Base-by-base conservation (phyloP, 1,284 basidiomycete species). In the Calocybe gambosa region DNA sequence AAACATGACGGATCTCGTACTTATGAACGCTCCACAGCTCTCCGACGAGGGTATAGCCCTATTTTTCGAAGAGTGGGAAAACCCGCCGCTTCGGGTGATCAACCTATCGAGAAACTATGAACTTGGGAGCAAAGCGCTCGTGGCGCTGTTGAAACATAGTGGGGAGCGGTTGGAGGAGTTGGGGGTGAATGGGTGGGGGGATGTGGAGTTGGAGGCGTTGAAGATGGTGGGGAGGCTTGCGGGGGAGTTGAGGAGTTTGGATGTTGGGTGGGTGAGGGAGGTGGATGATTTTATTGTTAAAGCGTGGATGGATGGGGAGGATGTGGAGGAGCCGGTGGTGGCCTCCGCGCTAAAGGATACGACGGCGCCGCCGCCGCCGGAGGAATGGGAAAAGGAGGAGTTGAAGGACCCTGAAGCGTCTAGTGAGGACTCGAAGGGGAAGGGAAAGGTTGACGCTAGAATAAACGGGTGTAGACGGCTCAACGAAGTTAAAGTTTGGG, bases 261-360 rank as follows among this genome's bases (percentile, higher is more conserved):
- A 99, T 58, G 63, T 96, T 5, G 86, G 93, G 1, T 99, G 91
- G 77, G 94, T 93, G 54, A 70, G 95, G 35, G 75, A 80, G 29
- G 75, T 91, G 25, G 87, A 94, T 54, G 89, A 99, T 62, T 92
- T 85, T 58, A 71, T 88, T 1, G 65, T 98, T 50, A 85, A 89
- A 62, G 73, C 66, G 16, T 67, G 92, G 57, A 61, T 92, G 52
- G 80, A 87, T 12, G 55, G 55, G 4, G 55, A 57, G 49, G 80
- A 85, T 12, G n/a, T n/a, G n/a, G 52, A 54, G 20, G 54, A 55
- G 31, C 59, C 62, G 31, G 52, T 7, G 4, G 29, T 12, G 29
- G 13, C 29, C 5, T 31, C 29, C 7, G 25, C 6, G 12, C 29
- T 8, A n/a, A 8, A 6, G 29, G 6, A 31, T 5, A 26, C 5